Evolutionary conservation across 1,284 basidiomycete species (phyloP).

Genomic region (Singerocomus inundabilis): DNA sequence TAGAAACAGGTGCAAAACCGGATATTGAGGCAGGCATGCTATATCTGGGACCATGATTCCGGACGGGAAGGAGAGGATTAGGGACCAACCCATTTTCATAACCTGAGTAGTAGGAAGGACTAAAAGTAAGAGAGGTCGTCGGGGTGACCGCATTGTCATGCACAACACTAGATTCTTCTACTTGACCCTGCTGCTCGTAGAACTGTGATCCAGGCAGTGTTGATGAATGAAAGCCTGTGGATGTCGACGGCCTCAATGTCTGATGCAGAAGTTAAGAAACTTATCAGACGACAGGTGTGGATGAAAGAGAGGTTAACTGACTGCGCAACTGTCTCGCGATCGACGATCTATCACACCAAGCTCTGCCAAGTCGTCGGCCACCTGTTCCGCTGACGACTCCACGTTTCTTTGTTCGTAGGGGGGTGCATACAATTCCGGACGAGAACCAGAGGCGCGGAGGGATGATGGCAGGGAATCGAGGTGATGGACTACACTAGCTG

Average conservation of each 20-base stretch:
- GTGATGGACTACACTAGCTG: conserved; percentile 41
- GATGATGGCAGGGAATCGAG: conserved; percentile 57
- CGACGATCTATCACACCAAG: conserved; percentile 52
- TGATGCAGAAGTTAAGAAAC: conserved; percentile 34
- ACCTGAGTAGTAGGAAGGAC: conserved; percentile 48
- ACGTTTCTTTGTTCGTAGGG: conserved; percentile 56
- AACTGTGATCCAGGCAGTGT: conserved; percentile 29
- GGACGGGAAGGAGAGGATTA: conserved; percentile 37
- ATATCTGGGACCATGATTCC: conserved; percentile 54
- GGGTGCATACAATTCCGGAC: conserved; percentile 70
- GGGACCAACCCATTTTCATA: conserved; percentile 45
- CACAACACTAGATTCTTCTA: conserved; percentile 20
- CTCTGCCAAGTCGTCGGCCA: conserved; percentile 65
- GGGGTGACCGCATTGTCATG: conserved; percentile 42
- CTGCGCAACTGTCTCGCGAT: conserved; percentile 63
- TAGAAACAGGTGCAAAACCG: conserved; percentile 57
- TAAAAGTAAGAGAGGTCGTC: conserved; percentile 36
- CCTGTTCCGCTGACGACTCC: conserved; percentile 44
- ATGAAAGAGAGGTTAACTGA: conserved; percentile 38
- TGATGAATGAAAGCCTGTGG: conserved; percentile 37
- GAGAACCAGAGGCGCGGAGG: conserved; percentile 57
- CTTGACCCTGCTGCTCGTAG: conserved; percentile 29
- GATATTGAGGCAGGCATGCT: conserved; percentile 65
- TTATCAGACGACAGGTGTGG: conserved; percentile 9
- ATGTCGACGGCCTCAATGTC: conserved; percentile 42